Evolutionary conservation across 2,329 filamentous ascomycete genomes (phyloP).

Genomic region (Colletotrichum spinosum): DNA sequence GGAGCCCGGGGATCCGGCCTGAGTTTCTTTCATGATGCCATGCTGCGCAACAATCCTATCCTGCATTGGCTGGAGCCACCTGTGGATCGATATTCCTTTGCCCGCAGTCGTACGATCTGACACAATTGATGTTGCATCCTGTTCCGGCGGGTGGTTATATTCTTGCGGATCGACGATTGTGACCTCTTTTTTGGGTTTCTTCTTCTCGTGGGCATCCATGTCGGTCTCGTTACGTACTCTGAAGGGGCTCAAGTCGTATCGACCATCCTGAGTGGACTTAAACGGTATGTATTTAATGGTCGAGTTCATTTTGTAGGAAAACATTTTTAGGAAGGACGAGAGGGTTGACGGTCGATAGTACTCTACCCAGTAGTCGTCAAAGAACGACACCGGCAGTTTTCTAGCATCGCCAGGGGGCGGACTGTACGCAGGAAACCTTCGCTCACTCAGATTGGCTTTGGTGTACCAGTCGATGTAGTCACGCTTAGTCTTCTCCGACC

Average conservation of each 20-base stretch:
- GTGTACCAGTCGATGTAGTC: slow-evolving; percentile 94
- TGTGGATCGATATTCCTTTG: slow-evolving; percentile 65
- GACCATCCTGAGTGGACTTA: slow-evolving; percentile 76
- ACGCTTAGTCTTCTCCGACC: slow-evolving; percentile 70
- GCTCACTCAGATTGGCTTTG: slow-evolving; percentile 74
- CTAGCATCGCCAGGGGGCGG: slow-evolving; percentile 59
- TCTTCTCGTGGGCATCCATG: slow-evolving; percentile 70
- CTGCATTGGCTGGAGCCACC: slow-evolving; percentile 67
- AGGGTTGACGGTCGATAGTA: slow-evolving; percentile 92
- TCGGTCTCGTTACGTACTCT: slow-evolving; percentile 77
- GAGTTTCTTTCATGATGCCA: slow-evolving; percentile 69
- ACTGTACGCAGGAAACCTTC: slow-evolving; percentile 64
- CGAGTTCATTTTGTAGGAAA: slow-evolving; percentile 91
- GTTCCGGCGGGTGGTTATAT: slow-evolving; percentile 47
- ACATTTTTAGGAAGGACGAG: slow-evolving; percentile 92
- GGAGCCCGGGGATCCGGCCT: slow-evolving; percentile 39
- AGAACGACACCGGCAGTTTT: slow-evolving; percentile 66
- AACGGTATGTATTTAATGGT: slow-evolving; percentile 86
- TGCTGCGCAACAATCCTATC: slow-evolving; percentile 45
- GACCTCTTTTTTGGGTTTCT: slow-evolving; percentile 74
- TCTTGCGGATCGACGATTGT: slow-evolving; percentile 74
- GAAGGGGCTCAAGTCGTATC: slow-evolving; percentile 90
- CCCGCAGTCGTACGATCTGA: slow-evolving; percentile 30
- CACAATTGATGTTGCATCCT: slow-evolving; percentile 19
- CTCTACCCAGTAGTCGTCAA: slow-evolving; percentile 97